Evolutionary conservation across 768 basidiomycete genomes (phyloP).

Genomic region (Symmetrospora coprosmae): DNA sequence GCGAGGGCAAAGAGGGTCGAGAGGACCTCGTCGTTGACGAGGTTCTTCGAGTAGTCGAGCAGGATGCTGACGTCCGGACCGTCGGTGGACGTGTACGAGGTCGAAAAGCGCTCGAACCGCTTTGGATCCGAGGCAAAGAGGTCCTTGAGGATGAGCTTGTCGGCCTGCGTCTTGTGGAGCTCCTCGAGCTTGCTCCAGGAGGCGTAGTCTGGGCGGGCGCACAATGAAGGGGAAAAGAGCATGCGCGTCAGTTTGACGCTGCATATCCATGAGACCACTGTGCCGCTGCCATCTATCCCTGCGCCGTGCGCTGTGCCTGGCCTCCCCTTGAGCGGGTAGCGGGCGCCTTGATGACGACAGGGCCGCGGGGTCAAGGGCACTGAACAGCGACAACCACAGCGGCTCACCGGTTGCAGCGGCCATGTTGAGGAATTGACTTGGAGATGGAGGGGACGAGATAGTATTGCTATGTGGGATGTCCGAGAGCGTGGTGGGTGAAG

Average conservation of each 20-base stretch:
- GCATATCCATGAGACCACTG: neutral
- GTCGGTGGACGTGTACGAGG: conserved; percentile 49
- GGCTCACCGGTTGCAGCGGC: conserved; percentile 18
- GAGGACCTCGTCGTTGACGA: conserved; percentile 75
- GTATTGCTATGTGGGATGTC: no score
- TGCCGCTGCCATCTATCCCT: neutral
- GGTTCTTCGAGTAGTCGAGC: conserved; percentile 92
- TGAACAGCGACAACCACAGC: neutral
- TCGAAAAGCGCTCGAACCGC: conserved; percentile 74
- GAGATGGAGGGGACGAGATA: no score
- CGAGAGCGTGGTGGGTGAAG: no score
- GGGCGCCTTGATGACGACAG: neutral
- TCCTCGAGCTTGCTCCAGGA: conserved; percentile 82
- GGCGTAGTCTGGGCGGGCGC: conserved; percentile 57
- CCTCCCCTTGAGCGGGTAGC: neutral
- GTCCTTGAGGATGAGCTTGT: conserved; percentile 70
- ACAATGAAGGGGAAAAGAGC: neutral
- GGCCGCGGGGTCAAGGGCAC: neutral
- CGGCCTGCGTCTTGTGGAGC: conserved; percentile 58
- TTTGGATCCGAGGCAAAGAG: conserved; percentile 78
- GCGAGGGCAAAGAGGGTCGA: conserved; percentile 62
- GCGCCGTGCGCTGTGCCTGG: neutral
- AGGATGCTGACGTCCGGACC: conserved; percentile 59
- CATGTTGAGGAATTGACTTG: neutral
- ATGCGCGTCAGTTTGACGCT: neutral